These are phyloP conservation scores for Ballota nigra DNA, from an alignment of 257 asterid species.

Conservation along the genomic window DNA sequence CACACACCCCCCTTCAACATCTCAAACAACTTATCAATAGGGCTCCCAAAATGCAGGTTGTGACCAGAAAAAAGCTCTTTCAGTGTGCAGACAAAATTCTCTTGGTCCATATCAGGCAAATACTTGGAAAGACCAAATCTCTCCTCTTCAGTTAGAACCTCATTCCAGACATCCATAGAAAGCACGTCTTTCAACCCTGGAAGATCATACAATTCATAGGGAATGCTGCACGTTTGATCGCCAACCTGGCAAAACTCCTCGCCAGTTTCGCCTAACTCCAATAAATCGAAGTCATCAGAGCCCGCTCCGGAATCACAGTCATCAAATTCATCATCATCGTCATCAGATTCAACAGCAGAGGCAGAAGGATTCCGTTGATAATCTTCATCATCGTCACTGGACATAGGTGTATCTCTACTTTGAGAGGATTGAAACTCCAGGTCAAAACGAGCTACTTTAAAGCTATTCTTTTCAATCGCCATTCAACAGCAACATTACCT, in stretches of 20 bases:
- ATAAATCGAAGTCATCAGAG: slow-evolving; percentile 88
- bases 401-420: slow-evolving; percentile 62
- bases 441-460: slow-evolving; percentile 67
- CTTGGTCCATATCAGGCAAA: slow-evolving; percentile 97
- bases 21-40: slow-evolving; percentile 61
- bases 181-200: slow-evolving; percentile 69
- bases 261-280: slow-evolving; percentile 83
- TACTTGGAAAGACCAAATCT: slow-evolving; percentile 73
- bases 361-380: slow-evolving; percentile 49
- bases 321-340: slow-evolving; percentile 83
- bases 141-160: slow-evolving; percentile 80
- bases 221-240: slow-evolving; percentile 89
- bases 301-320: slow-evolving; percentile 99
- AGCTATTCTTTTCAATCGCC: slow-evolving; percentile 94
- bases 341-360: slow-evolving; percentile 69
- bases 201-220: slow-evolving; percentile 87
- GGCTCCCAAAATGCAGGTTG: slow-evolving; percentile 87
- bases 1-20: slow-evolving; percentile 94
- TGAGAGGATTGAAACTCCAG: slow-evolving; percentile 65
- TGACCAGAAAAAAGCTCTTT: slow-evolving; percentile 77
- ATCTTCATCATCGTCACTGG: slow-evolving; percentile 83
- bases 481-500: slow-evolving; percentile 58
- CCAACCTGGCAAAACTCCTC: slow-evolving; percentile 96
- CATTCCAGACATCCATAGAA: slow-evolving; percentile 97
- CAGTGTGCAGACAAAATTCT: slow-evolving; percentile 64